Base-by-base conservation (phyloP, 192 early-diverging fungal genomes). In the Dissophora ornata region DNA sequence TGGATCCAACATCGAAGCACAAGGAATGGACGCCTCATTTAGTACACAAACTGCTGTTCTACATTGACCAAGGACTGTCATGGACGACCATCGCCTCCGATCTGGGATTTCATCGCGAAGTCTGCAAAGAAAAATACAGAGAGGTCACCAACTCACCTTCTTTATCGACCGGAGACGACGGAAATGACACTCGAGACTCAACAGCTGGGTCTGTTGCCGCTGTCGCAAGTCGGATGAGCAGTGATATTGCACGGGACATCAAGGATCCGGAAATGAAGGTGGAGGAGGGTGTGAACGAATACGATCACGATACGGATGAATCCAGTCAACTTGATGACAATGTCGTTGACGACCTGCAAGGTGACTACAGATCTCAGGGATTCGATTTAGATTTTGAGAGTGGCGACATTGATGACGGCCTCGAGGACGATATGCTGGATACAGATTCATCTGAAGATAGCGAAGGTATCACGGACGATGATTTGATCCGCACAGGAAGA, bases 91-190 rank as follows among this genome's bases (percentile, higher is more conserved):
- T 77, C 21, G 41, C 50, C 19, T 32, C 18, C 0, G 45, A 47
- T 1, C 34, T 77, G 16, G 73, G 73, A 2, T 32, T 77, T 18
- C 49, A 67, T 59, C 42, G 63, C 18, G 18, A 41, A 13, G 16
- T 57, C 7, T 77, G 73, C 42, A 48, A 50, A 33, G 29, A 62
- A 25, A 67, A 62, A 40, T 77, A 57, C 40, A 25, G 51, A 25
- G 63, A 67, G n/a, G 16, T 66, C n/a, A 50, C 26, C 46, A 9
- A 8, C 0, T 47, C 46, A 9, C 2, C n/a, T 19, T 47, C 46
- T 18, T 19, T n/a, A 2, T 47, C 46, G 13, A 47, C n/a, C n/a
- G n/a, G n/a, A n/a, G n/a, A n/a, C n/a, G n/a, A n/a, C n/a, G n/a
- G n/a, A n/a, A n/a, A n/a, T n/a, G n/a, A n/a, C n/a, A n/a, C n/a